Conservation (phyloP, 305 asterid genomes). For the Solanum aculeatissimum region DNA sequence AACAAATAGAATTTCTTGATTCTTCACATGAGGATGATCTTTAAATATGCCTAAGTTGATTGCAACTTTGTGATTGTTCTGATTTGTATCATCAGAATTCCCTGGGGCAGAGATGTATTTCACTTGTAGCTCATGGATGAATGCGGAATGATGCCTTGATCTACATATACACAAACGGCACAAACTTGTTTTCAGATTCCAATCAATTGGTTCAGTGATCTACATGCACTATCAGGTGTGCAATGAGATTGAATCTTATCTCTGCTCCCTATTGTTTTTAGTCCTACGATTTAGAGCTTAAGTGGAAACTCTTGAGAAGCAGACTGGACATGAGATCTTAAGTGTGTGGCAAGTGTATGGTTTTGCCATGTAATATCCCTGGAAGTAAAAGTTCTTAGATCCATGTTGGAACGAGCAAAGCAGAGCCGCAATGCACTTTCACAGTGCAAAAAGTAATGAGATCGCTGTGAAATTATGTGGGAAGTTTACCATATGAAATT, state of each 20-base stretch:
- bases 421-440: neutral
- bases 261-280: neutral
- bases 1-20: slow-evolving; percentile 16
- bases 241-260: neutral
- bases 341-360: neutral
- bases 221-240: neutral
- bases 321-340: neutral
- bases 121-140: neutral
- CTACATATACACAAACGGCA: neutral
- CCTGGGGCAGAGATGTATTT: neutral
- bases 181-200: neutral
- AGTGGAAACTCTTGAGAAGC: neutral
- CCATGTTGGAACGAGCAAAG: neutral
- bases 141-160: neutral
- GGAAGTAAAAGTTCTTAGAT: neutral
- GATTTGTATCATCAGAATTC: neutral
- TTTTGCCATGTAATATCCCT: neutral
- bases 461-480: neutral
- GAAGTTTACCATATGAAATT: neutral
- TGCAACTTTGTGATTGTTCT: neutral
- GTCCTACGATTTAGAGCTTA: neutral
- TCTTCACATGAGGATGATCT: slow-evolving; percentile 24
- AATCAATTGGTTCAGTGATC: neutral
- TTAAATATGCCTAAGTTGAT: slow-evolving; percentile 12
- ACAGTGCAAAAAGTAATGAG: neutral